Evolutionary conservation across 306 rosid genomes (phyloP).

Genomic region (Castanea crenata): DNA sequence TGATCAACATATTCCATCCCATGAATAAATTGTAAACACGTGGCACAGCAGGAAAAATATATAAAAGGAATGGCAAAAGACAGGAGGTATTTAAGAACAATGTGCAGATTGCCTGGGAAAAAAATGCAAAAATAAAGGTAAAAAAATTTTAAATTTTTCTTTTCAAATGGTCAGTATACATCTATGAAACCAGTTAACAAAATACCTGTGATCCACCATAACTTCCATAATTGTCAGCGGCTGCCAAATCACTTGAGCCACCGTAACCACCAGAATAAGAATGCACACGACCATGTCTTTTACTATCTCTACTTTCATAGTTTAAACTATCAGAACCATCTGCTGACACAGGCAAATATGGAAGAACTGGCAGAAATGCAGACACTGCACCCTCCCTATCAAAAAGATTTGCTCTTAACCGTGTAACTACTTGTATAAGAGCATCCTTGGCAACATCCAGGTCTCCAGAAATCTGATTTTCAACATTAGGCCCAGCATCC

Average conservation of each 20-base stretch:
- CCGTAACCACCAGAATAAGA: slow-evolving; percentile 77
- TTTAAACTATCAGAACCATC: slow-evolving; percentile 64
- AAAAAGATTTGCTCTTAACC: slow-evolving; percentile 87
- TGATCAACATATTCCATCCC: not conserved
- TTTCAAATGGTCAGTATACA: too few species aligned
- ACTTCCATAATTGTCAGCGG: slow-evolving; percentile 68
- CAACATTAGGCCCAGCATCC: not conserved
- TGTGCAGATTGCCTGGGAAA: not conserved
- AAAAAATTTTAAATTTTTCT: not conserved
- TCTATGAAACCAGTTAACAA: not conserved
- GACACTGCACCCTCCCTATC: slow-evolving; percentile 91
- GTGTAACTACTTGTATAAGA: slow-evolving; percentile 84
- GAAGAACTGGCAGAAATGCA: slow-evolving; percentile 76
- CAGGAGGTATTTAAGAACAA: not conserved
- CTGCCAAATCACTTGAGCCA: slow-evolving; percentile 67
- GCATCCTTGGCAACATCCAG: slow-evolving; percentile 96
- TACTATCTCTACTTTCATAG: slow-evolving; percentile 81
- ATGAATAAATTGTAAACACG: not conserved
- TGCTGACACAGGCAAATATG: slow-evolving; percentile 76
- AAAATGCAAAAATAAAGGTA: not conserved
- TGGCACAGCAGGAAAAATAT: not conserved
- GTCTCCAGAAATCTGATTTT: slow-evolving; percentile 80
- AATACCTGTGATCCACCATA: slow-evolving; percentile 89
- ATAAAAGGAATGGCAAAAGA: not conserved
- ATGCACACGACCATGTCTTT: slow-evolving; percentile 87